Evolutionary conservation across 164 flowering plant species (phyloP).

Genomic region (Magnolia changhungtana): DNA sequence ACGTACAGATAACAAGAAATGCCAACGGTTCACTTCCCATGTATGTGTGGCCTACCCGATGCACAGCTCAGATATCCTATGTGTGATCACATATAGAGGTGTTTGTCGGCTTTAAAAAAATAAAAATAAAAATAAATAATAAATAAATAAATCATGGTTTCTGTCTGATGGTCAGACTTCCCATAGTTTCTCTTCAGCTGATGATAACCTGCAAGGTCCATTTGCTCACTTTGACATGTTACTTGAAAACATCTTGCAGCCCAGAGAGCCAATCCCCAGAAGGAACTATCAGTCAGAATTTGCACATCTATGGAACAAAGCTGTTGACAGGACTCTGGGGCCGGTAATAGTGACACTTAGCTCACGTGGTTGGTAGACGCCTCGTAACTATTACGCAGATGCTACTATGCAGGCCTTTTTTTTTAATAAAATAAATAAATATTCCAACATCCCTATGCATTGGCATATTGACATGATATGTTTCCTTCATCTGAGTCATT

Average conservation of each 20-base stretch:
- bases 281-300: constrained; percentile 34
- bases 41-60: background rate
- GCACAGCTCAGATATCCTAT: background rate
- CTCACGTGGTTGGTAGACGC: constrained; percentile 70
- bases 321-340: constrained; percentile 62
- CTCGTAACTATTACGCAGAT: background rate
- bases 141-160: background rate
- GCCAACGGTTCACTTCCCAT: background rate
- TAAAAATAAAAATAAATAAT: too few species aligned
- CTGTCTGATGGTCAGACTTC: background rate
- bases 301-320: constrained; percentile 65
- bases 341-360: constrained; percentile 57
- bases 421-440: background rate
- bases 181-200: background rate
- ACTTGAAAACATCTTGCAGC: constrained; percentile 24
- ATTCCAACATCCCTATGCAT: background rate
- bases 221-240: too few species aligned
- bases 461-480: background rate
- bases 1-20: background rate
- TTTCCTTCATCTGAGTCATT: background rate
- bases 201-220: too few species aligned
- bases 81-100: too few species aligned
- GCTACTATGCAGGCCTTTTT: background rate
- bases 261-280: constrained; percentile 41
- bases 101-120: too few species aligned